phyloP scores from a whole-genome alignment of 2,329 filamentous ascomycete genomes.

The Ceratocystis huliohia region DNA sequence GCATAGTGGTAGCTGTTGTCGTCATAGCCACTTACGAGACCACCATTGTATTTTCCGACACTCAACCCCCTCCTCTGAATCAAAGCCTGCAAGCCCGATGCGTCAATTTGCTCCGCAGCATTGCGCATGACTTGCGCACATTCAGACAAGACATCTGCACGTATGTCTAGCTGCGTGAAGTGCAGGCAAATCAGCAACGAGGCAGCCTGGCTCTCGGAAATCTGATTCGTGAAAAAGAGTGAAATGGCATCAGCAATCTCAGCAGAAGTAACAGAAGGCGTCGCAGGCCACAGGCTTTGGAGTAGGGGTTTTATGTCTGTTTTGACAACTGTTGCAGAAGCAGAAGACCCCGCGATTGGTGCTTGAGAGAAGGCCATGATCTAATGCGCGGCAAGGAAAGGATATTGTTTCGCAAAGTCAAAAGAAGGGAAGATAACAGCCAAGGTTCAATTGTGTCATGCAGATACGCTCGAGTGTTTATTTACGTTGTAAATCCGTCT shows the following conservation, averaged over 20 bases:
- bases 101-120: constrained; percentile 62
- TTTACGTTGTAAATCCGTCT: neutral
- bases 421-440: neutral
- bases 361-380: constrained; percentile 28
- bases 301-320: constrained; percentile 59
- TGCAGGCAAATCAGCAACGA: constrained; percentile 82
- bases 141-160: constrained; percentile 73
- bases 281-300: constrained; percentile 54
- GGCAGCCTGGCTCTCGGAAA: constrained; percentile 79
- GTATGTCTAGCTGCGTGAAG: constrained; percentile 75
- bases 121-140: constrained; percentile 74
- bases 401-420: neutral
- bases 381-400: neutral
- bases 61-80: constrained; percentile 47
- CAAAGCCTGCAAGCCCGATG: constrained; percentile 45
- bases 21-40: constrained; percentile 50
- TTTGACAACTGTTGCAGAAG: constrained; percentile 28
- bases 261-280: constrained; percentile 48
- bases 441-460: neutral
- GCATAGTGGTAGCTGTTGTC: neutral
- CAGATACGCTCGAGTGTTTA: neutral
- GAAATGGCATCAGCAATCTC: constrained; percentile 87
- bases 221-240: constrained; percentile 77
- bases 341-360: constrained; percentile 27
- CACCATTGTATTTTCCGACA: constrained; percentile 67